Percentiles rank a stretch among this genome's conserved stretches.
Evolutionary conservation across 202 grass and related monocot species (phyloP).

Genomic region (Panicum hallii): DNA sequence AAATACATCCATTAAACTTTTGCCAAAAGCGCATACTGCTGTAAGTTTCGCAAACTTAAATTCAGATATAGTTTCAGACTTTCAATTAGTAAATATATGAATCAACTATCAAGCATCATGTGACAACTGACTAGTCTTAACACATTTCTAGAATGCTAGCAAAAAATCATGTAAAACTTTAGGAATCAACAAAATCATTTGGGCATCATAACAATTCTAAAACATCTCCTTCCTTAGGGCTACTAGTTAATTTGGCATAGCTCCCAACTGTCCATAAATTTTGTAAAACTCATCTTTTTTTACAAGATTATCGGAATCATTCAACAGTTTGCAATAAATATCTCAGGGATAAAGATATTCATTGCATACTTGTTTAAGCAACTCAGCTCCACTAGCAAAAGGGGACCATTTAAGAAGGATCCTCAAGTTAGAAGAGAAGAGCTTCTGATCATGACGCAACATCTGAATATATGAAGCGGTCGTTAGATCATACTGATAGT

Average conservation of each 20-base stretch:
- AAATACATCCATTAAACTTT: conserved; percentile 27
- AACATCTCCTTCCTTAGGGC: conserved; percentile 18
- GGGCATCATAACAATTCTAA: conserved; percentile 20
- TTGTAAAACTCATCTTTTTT: conserved; percentile 8
- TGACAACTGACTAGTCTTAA: neutral
- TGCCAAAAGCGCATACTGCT: neutral
- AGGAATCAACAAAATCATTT: conserved; percentile 29
- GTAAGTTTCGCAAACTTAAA: conserved; percentile 10
- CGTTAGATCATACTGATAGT: conserved; percentile 70
- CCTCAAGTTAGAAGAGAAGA: conserved; percentile 85
- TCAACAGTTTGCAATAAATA: conserved; percentile 41
- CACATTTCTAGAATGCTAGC: conserved; percentile 23
- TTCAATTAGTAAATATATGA: conserved; percentile 1
- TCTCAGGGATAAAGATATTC: conserved; percentile 37
- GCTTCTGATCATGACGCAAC: conserved; percentile 75
- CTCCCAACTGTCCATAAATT: conserved; percentile 28
- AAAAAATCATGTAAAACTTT: conserved; percentile 23
- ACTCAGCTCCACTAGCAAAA: conserved; percentile 81
- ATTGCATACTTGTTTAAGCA: conserved; percentile 81
- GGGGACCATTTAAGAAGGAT: conserved; percentile 95
- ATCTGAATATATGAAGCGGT: conserved; percentile 68
- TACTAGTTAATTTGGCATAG: conserved; percentile 23
- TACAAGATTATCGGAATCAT: conserved; percentile 34
- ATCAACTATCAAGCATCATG: neutral
- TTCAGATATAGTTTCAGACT: neutral